These are phyloP conservation scores for Vachellia collinsii DNA, from an alignment of 306 rosid species.

Conservation along the genomic window DNA sequence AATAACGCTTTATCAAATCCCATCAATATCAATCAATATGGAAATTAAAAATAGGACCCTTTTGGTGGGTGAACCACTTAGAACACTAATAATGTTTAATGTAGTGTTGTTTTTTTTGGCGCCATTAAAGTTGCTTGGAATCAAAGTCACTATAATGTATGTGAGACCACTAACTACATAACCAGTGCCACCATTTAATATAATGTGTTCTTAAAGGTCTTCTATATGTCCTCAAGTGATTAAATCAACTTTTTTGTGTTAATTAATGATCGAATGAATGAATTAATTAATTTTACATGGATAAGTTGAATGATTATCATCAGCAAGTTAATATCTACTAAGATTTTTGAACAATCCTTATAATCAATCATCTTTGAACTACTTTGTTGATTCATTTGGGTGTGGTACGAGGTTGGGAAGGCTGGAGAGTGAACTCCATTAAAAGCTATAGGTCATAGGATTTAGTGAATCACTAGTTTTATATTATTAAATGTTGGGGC, in stretches of 20 bases:
- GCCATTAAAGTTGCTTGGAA: conserved; percentile 38
- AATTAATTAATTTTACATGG: neutral
- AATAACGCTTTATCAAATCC: conserved; percentile 9
- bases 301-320: neutral
- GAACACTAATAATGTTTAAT: conserved; percentile 36
- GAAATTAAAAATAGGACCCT: conserved; percentile 39
- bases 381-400: neutral
- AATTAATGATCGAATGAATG: neutral
- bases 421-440: neutral
- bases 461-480: neutral
- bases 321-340: conserved; percentile 6
- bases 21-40: conserved; percentile 29
- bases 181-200: conserved; percentile 21
- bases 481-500: neutral
- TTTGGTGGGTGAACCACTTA: conserved; percentile 43
- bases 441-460: neutral
- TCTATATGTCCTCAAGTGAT: neutral
- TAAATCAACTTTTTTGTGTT: neutral
- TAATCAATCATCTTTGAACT: neutral
- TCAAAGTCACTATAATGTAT: conserved; percentile 38
- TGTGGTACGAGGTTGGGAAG: conserved; percentile 38
- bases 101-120: conserved; percentile 38
- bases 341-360: neutral
- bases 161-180: conserved; percentile 42
- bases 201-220: conserved; percentile 12